A percentile compares a stretch with the other conserved stretches of the same genome.
Conservation (phyloP, 2,329 filamentous ascomycete species). For the Trichophyton verrucosum region DNA sequence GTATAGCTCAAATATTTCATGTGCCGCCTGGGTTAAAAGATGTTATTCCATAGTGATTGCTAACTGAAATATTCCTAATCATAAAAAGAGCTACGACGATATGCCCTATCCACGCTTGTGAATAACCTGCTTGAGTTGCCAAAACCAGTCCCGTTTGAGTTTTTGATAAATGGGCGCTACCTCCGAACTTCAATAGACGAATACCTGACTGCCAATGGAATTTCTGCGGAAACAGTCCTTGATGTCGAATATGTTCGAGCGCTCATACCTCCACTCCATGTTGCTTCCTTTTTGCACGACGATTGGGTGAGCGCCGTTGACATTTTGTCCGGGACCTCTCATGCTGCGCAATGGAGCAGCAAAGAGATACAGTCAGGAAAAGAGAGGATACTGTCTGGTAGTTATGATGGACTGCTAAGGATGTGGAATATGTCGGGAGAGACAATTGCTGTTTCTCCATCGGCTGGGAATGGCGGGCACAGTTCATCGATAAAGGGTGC, state of each 20-base stretch:
- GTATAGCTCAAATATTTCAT: constrained; percentile 25
- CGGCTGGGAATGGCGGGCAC: constrained; percentile 57
- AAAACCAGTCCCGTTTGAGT: constrained; percentile 56
- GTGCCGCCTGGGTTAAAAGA: neutral
- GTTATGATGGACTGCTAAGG: constrained; percentile 78
- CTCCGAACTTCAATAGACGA: constrained; percentile 81
- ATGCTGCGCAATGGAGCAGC: constrained; percentile 45
- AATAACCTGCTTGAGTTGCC: constrained; percentile 48
- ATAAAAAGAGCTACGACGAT: constrained; percentile 40
- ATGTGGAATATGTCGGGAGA: constrained; percentile 87
- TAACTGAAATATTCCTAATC: constrained; percentile 11
- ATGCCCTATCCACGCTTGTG: constrained; percentile 50
- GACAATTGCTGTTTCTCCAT: constrained; percentile 62
- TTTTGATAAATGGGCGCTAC: constrained; percentile 88
- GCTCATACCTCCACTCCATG: constrained; percentile 74
- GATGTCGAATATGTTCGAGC: constrained; percentile 89
- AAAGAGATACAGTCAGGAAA: constrained; percentile 41
- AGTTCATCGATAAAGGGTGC: constrained; percentile 66
- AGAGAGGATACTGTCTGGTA: constrained; percentile 74
- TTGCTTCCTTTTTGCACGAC: constrained; percentile 90
- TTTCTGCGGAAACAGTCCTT: constrained; percentile 77
- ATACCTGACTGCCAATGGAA: constrained; percentile 72
- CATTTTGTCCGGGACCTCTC: constrained; percentile 57
- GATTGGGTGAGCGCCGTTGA: constrained; percentile 91
- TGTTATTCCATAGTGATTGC: neutral